Percentiles rank a stretch among this genome's conserved stretches.
Evolutionary conservation across 2,329 filamentous ascomycete species (phyloP).

Genomic region (Ilyonectria destructans): DNA sequence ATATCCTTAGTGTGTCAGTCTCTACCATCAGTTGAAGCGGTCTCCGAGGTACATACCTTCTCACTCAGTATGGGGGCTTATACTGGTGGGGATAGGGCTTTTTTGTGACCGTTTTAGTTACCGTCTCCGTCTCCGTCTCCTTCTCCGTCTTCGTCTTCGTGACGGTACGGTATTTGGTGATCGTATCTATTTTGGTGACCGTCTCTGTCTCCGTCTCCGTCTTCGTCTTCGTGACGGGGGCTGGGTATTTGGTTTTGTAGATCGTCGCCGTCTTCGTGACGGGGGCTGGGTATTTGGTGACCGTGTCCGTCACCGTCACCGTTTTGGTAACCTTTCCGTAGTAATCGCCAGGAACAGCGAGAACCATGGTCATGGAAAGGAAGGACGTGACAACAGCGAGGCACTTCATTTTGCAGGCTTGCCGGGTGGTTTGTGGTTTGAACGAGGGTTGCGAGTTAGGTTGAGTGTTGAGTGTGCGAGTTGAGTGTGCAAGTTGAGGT

Average conservation of each 20-base stretch:
- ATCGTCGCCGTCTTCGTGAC: not conserved
- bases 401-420: slow-evolving; percentile 10
- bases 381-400: not conserved
- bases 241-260: not conserved
- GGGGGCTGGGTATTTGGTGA: not conserved
- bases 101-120: not conserved
- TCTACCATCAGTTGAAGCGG: slow-evolving; percentile 2
- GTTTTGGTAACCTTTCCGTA: not conserved
- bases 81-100: not conserved
- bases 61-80: not conserved
- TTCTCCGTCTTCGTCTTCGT: too few species aligned
- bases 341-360: slow-evolving; percentile 8
- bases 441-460: not conserved
- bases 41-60: slow-evolving; percentile 6
- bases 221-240: not conserved
- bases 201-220: not conserved
- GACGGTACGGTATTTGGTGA: too few species aligned
- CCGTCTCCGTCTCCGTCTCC: too few species aligned
- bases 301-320: not conserved
- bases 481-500: not conserved
- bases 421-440: slow-evolving; percentile 1
- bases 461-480: not conserved
- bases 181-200: too few species aligned
- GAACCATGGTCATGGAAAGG: slow-evolving; percentile 11
- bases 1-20: not conserved